These are phyloP conservation scores for Yamadazyma trypodendri DNA, from an alignment of 1,139 yeast genomes.

Conservation along the genomic window DNA sequence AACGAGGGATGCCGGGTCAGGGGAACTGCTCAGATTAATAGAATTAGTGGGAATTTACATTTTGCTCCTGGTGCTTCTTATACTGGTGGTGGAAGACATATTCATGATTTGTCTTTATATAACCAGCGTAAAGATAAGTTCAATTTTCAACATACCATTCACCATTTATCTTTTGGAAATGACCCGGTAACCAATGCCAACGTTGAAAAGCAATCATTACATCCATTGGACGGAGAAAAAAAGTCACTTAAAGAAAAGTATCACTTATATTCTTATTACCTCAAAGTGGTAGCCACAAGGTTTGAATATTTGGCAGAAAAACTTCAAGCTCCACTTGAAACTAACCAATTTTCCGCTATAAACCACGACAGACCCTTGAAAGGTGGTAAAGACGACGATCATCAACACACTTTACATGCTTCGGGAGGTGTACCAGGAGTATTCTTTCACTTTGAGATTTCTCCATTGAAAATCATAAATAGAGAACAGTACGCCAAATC, in stretches of 20 bases:
- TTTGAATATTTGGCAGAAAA: constrained; percentile 58
- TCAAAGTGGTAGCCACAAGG: constrained; percentile 90
- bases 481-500: constrained; percentile 74
- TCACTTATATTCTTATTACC: constrained; percentile 72
- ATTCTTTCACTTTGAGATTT: constrained; percentile 83
- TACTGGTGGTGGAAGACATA: constrained; percentile 58
- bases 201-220: constrained; percentile 39
- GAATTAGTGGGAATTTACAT: constrained; percentile 88
- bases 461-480: constrained; percentile 89
- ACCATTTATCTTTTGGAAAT: constrained; percentile 83
- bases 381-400: constrained; percentile 91
- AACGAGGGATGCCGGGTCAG: constrained; percentile 84
- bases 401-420: constrained; percentile 81
- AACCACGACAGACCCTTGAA: constrained; percentile 78
- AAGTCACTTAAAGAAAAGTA: constrained; percentile 41
- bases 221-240: constrained; percentile 68
- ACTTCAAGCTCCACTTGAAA: constrained; percentile 50
- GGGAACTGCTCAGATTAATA: constrained; percentile 77
- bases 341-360: constrained; percentile 92
- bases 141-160: constrained; percentile 70
- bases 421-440: constrained; percentile 92
- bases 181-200: constrained; percentile 34
- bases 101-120: constrained; percentile 81
- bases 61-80: constrained; percentile 89
- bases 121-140: constrained; percentile 51